Conservation (phyloP, 306 rosid genomes). For the Gleditsia sinensis region DNA sequence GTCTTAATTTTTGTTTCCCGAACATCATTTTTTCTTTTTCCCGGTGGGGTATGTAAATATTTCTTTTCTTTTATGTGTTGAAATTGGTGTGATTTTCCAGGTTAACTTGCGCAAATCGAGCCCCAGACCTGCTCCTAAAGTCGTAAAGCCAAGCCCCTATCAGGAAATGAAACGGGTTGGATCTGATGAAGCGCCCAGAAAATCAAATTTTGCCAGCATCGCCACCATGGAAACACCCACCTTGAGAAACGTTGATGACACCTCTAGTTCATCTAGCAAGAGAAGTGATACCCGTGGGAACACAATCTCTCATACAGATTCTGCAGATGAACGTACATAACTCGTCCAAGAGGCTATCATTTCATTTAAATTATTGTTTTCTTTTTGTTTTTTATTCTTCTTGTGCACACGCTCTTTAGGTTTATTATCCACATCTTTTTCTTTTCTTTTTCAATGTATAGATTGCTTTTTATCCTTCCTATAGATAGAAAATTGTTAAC, state of each 20-base stretch:
- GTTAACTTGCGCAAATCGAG: slow-evolving; percentile 23
- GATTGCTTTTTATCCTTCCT: no score
- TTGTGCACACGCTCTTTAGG: background rate
- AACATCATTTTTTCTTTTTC: background rate
- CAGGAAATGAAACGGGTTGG: slow-evolving; percentile 3
- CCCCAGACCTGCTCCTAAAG: slow-evolving; percentile 4
- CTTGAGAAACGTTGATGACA: background rate
- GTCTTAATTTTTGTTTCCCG: background rate
- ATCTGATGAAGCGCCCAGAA: background rate
- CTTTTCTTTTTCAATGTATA: no score
- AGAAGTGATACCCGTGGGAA: slow-evolving; percentile 3
- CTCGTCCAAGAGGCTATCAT: background rate
- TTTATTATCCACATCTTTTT: background rate
- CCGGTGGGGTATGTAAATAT: background rate
- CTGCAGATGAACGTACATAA: slow-evolving; percentile 40
- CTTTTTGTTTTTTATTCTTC: background rate
- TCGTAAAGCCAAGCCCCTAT: slow-evolving; percentile 22
- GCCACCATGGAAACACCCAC: slow-evolving; percentile 1
- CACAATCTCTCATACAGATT: slow-evolving; percentile 4
- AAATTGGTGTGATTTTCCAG: slow-evolving; percentile 27
- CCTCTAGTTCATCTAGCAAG: slow-evolving; percentile 10
- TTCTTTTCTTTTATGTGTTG: background rate
- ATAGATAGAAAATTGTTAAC: background rate
- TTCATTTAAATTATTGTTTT: background rate
- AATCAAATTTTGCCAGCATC: background rate